Evolutionary conservation across 2,329 filamentous ascomycete species (phyloP).

Genomic region (Scedosporium minutisporum): DNA sequence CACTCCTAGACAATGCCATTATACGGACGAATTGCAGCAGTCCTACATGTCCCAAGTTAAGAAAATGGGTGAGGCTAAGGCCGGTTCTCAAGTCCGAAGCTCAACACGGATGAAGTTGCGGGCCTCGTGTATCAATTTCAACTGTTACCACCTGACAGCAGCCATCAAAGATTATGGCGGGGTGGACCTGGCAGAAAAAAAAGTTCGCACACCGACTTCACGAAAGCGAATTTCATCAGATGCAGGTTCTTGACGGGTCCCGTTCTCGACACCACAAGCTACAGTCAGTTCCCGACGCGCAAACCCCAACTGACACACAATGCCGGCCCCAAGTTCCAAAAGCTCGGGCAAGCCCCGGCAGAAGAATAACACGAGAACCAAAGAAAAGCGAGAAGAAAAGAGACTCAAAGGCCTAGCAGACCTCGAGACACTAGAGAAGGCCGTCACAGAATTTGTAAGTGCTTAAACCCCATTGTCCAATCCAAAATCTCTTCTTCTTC

Average conservation of each 20-base stretch:
- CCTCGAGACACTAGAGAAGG: slow-evolving; percentile 27
- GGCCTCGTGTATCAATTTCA: too few species aligned
- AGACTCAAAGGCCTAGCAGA: slow-evolving; percentile 31
- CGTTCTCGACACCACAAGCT: not conserved
- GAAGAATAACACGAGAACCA: not conserved
- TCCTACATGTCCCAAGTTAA: too few species aligned
- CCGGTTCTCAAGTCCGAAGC: too few species aligned
- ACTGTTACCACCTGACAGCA: not conserved
- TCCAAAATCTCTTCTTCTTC: not conserved
- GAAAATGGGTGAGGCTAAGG: too few species aligned
- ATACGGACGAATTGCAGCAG: too few species aligned
- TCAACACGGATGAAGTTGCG: too few species aligned
- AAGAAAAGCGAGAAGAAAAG: slow-evolving; percentile 11
- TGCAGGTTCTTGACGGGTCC: not conserved
- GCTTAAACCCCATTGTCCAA: not conserved
- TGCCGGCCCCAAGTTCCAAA: slow-evolving; percentile 1
- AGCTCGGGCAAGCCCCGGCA: not conserved
- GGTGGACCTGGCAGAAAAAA: slow-evolving; percentile 5
- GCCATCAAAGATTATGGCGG: not conserved
- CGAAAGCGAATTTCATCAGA: not conserved
- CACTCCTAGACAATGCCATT: too few species aligned
- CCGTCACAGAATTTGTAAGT: slow-evolving; percentile 30
- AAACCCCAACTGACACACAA: not conserved
- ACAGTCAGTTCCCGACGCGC: not conserved
- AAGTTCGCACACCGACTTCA: slow-evolving; percentile 6